Conservation (phyloP, 228 moss, liverwort and hornwort species). For the Sphagnum magellanicum region DNA sequence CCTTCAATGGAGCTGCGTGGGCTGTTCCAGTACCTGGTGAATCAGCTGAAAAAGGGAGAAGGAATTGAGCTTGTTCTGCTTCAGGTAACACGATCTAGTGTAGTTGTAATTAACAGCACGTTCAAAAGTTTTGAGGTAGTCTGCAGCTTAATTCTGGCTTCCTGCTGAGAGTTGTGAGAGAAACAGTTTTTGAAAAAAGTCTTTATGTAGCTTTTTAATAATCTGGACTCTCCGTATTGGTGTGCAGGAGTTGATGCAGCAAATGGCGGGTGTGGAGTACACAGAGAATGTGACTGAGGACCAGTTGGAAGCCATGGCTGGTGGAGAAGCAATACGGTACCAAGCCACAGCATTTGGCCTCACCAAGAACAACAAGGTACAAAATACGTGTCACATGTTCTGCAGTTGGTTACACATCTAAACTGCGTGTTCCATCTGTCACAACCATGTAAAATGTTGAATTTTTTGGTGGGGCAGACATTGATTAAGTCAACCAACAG, state of each 20-base stretch:
- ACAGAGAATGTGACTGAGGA: conserved; percentile 99
- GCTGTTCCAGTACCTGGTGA: conserved; percentile 94
- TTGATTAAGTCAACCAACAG: conserved; percentile 96
- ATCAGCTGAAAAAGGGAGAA: conserved; percentile 98
- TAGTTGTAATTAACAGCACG: neutral
- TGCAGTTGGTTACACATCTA: neutral
- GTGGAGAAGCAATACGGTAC: conserved; percentile 92
- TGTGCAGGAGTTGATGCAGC: conserved; percentile 97
- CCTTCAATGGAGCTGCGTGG: conserved; percentile 99
- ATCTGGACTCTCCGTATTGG: neutral
- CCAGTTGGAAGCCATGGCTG: conserved; percentile 98
- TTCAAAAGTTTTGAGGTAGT: neutral
- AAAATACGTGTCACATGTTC: neutral
- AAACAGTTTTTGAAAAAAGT: neutral
- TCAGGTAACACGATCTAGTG: conserved; percentile 42
- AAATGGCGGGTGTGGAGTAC: conserved; percentile 99
- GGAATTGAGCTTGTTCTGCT: conserved; percentile 96
- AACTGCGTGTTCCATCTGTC: neutral
- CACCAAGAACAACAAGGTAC: conserved; percentile 96
- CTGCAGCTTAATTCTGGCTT: too few species aligned
- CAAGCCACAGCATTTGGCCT: conserved; percentile 98
- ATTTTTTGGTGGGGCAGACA: conserved; percentile 45
- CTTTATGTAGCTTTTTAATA: neutral
- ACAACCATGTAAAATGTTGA: too few species aligned
- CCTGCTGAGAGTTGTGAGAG: neutral